These are phyloP conservation scores for Curvularia verruculosa DNA, from an alignment of 2,329 filamentous ascomycete genomes.

Conservation along the genomic window DNA sequence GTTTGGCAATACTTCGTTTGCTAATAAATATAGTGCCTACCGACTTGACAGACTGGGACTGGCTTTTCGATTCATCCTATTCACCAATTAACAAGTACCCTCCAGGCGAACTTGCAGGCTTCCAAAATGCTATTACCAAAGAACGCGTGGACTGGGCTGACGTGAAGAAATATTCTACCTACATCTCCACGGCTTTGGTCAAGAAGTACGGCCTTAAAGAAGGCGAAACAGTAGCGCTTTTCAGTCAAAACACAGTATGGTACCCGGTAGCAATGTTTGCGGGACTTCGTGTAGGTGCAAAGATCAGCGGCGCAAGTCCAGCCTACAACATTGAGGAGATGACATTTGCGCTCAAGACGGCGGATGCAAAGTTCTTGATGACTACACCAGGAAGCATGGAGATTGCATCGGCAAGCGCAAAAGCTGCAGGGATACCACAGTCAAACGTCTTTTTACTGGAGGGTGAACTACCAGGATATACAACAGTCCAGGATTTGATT, in stretches of 20 bases:
- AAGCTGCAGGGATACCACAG: conserved; percentile 60
- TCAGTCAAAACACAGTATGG: conserved; percentile 70
- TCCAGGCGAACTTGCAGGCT: conserved; percentile 55
- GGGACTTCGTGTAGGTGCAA: conserved; percentile 60
- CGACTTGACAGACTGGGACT: conserved; percentile 65
- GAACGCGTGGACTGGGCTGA: conserved; percentile 64
- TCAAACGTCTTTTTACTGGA: conserved; percentile 64
- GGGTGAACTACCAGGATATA: conserved; percentile 58
- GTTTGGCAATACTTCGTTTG: not conserved
- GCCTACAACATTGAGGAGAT: conserved; percentile 73
- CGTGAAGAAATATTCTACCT: conserved; percentile 62
- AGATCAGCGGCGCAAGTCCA: conserved; percentile 67
- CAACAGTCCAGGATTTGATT: conserved; percentile 55
- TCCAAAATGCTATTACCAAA: conserved; percentile 64
- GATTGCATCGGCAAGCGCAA: conserved; percentile 61
- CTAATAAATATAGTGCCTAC: conserved; percentile 55
- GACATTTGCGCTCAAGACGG: conserved; percentile 66
- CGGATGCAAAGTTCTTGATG: conserved; percentile 63
- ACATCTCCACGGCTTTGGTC: conserved; percentile 66
- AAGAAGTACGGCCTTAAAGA: conserved; percentile 60
- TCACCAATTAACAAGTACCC: conserved; percentile 55
- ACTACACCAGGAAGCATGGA: conserved; percentile 62
- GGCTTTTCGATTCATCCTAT: conserved; percentile 64
- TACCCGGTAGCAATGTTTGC: conserved; percentile 69
- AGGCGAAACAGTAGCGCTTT: conserved; percentile 65